Base-by-base conservation (phyloP, 345 rosid species). In the Tarenaya hassleriana region DNA sequence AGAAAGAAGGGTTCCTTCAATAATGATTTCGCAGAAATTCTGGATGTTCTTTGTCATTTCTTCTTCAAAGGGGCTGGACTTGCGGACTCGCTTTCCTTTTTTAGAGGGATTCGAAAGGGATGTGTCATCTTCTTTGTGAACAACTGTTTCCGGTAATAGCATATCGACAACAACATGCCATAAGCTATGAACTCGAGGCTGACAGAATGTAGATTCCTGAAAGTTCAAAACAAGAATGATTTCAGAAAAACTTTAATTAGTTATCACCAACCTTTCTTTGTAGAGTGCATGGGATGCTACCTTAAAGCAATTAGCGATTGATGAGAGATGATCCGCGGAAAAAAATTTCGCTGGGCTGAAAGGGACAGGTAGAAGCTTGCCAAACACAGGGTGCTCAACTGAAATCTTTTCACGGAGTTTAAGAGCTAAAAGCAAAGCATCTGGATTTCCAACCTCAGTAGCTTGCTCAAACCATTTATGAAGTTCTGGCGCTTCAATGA, bases 141-240 rank as follows among this genome's bases (percentile, higher is more conserved):
- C 66, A 62, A 78, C 66, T 4, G 63, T 56, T 31, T 83, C 86
- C 27, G 98, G 96, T 62, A 92, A 76, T 34, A 92, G 84, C 62
- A 88, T 75, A 56, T 80, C 76, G 16, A 73, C 73, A 58, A 94
- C 69, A 62, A 77, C 73, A 41, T 79, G 78, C 99, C 97, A 94
- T 47, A 88, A 52, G 56, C 92, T 72, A 56, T 94, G 99, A 49
- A 88, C 73, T 58, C 97, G 86, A 64, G 99, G 99, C 72, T 83
- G 95, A 57, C 97, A 94, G 74, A 88, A 88, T 47, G 95, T 72
- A 44, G 99, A 83, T 63, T 88, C 95, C 99, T 94, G 89, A 55
- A 76, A 2, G 29, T 63, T 58, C 42, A 27, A 60, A 54, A 64
- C 18, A 59, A 53, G 58, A 33, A 11, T 17, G 43, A 46, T 4